Evolutionary conservation across 2,329 filamentous ascomycete species (phyloP).

Genomic region (Cladosporium sp.): DNA sequence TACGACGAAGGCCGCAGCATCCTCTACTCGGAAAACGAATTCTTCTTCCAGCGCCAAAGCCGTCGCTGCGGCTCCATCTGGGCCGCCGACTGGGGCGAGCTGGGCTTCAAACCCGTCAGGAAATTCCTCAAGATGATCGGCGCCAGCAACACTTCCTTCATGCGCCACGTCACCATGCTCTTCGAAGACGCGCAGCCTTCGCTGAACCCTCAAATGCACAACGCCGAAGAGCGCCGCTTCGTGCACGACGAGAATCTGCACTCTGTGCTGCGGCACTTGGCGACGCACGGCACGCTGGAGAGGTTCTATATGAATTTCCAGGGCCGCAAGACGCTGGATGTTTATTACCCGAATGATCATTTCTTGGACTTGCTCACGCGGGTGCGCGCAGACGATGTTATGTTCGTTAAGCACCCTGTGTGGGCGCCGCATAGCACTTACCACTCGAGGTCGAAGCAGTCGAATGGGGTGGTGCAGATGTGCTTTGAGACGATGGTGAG

Average conservation of each 20-base stretch:
- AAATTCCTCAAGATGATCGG: slow-evolving; percentile 51
- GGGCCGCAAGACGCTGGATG: slow-evolving; percentile 39
- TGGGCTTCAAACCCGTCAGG: slow-evolving; percentile 48
- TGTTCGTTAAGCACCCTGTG: slow-evolving; percentile 33
- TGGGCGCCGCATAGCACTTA: slow-evolving; percentile 27
- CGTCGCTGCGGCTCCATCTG: slow-evolving; percentile 40
- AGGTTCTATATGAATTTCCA: slow-evolving; percentile 45
- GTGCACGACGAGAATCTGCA: slow-evolving; percentile 50
- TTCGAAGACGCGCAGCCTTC: slow-evolving; percentile 49
- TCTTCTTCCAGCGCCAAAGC: slow-evolving; percentile 45
- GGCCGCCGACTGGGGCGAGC: slow-evolving; percentile 45
- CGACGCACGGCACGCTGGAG: slow-evolving; percentile 43
- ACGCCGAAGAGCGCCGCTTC: slow-evolving; percentile 49
- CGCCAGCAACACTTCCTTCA: slow-evolving; percentile 45
- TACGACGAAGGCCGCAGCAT: slow-evolving; percentile 48
- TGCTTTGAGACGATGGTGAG: slow-evolving; percentile 40
- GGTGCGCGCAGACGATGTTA: slow-evolving; percentile 46
- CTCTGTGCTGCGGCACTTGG: slow-evolving; percentile 47
- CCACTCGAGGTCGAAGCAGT: slow-evolving; percentile 37
- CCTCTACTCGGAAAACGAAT: slow-evolving; percentile 53
- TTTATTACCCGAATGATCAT: slow-evolving; percentile 38
- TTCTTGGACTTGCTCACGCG: slow-evolving; percentile 48
- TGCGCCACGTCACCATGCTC: slow-evolving; percentile 47
- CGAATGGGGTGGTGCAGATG: slow-evolving; percentile 32
- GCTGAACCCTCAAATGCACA: slow-evolving; percentile 40